Base-by-base conservation (phyloP, 1,284 basidiomycete genomes). In the Fomes fomentarius region DNA sequence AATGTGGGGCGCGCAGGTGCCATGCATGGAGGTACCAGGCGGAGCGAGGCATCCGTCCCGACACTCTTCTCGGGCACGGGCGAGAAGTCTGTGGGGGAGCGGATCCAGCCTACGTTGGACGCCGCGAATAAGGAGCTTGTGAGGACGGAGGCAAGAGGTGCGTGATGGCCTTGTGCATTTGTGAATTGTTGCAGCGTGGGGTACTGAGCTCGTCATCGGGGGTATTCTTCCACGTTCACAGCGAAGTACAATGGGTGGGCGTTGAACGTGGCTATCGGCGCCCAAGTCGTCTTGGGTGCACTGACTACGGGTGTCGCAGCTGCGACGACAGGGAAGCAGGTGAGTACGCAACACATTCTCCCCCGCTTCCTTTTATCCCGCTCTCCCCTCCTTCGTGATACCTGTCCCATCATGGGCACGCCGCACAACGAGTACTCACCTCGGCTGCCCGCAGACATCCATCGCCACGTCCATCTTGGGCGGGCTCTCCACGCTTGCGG, bases 271-370 rank as follows among this genome's bases (percentile, higher is more conserved):
- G 80, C 80, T 2, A 80, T 82, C 38, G 80, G 75, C 34, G 40
- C 84, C 19, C 87, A 78, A 57, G 82, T 90, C 7, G 48, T 86
- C 0, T 69, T 89, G 14, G 87, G 86, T 2, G 81, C 87, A 12
- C 71, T 89, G 39, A 89, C 85, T 10, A 89, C 87, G 0, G 86
- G 79, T 0, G 62, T 89, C 7, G 80, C 85, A 2, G 85, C 84
- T 6, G 79, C 55, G 62, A 77, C 52, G 54, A 69, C 41, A 66
- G 78, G 57, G 66, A 61, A 58, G 69, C 76, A 70, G 74, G 68
- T 68, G 44, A 40, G 65, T 28, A 7, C 15, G n/a, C 19, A 19
- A 34, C n/a, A 7, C 33, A 28, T 9, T 2, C 19, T 28, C 22
- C 15, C 24, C n/a, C n/a, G n/a, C n/a, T n/a, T n/a, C n/a, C n/a